These are phyloP conservation scores for Crithidia brevicula DNA, from an alignment of 208 protist species.

Conservation along the genomic window DNA sequence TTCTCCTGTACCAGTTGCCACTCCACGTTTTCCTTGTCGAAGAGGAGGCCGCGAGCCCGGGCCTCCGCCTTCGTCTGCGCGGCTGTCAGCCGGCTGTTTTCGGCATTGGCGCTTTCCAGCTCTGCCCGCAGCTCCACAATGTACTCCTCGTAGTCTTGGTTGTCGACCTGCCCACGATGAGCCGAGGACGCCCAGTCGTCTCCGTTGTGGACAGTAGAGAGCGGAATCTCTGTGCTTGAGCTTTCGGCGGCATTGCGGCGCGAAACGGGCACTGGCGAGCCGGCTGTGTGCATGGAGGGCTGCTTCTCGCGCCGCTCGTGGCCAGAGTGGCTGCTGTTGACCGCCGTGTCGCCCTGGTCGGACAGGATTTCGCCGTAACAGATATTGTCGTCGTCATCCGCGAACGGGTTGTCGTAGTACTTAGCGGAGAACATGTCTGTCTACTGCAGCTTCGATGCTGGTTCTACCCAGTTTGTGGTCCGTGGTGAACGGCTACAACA, in stretches of 20 bases:
- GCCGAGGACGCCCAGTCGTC: neutral
- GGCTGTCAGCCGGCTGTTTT: slow-evolving; percentile 50
- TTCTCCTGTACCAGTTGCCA: slow-evolving; percentile 59
- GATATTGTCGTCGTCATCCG: slow-evolving; percentile 55
- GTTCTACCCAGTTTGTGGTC: too few relatives aligned
- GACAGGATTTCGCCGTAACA: slow-evolving; percentile 63
- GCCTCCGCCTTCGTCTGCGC: slow-evolving; percentile 58
- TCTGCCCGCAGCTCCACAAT: slow-evolving; percentile 59
- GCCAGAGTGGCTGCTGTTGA: neutral
- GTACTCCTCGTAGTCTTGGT: slow-evolving; percentile 34
- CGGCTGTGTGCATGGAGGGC: neutral
- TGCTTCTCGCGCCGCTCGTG: slow-evolving; percentile 4
- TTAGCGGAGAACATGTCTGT: slow-evolving; percentile 25
- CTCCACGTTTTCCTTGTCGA: slow-evolving; percentile 72
- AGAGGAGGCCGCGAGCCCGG: slow-evolving; percentile 41
- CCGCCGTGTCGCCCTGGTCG: slow-evolving; percentile 16
- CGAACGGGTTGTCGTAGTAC: slow-evolving; percentile 78
- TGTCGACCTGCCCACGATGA: slow-evolving; percentile 4
- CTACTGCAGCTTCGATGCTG: neutral
- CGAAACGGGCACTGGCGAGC: neutral
- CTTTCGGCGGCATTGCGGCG: slow-evolving; percentile 5
- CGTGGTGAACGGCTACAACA: neutral
- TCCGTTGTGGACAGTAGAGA: slow-evolving; percentile 3
- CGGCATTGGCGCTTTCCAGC: slow-evolving; percentile 42
- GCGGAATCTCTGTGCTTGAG: slow-evolving; percentile 19